These are phyloP conservation scores for Atkinsonella texensis DNA, from an alignment of 2,329 filamentous ascomycete genomes.

Conservation along the genomic window DNA sequence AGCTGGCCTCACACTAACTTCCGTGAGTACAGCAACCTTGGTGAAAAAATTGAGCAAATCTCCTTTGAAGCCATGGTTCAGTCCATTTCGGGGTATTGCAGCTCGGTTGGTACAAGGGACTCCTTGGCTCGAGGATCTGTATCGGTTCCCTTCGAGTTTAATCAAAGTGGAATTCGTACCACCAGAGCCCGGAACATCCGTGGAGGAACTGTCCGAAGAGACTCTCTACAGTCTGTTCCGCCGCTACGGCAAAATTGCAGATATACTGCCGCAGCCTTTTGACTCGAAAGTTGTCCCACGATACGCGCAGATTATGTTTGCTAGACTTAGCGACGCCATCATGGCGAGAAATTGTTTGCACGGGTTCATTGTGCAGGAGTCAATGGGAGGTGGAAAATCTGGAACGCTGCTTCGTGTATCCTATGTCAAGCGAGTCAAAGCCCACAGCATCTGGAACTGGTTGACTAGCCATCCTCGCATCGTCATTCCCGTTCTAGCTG, in stretches of 20 bases:
- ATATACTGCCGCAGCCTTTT: slow-evolving; percentile 70
- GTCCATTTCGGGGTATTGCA: slow-evolving; percentile 60
- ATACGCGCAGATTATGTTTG: slow-evolving; percentile 71
- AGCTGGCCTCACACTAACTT: neutral
- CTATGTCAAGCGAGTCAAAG: slow-evolving; percentile 69
- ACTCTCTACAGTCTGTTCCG: slow-evolving; percentile 78
- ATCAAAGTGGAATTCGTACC: slow-evolving; percentile 79
- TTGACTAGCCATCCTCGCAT: slow-evolving; percentile 75
- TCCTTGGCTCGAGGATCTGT: slow-evolving; percentile 90
- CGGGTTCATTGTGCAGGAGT: slow-evolving; percentile 60
- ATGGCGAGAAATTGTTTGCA: slow-evolving; percentile 92
- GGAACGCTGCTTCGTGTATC: slow-evolving; percentile 71
- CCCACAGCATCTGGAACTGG: slow-evolving; percentile 78
- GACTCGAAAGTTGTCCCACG: slow-evolving; percentile 78
- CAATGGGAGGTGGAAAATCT: slow-evolving; percentile 58
- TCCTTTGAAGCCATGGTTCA: slow-evolving; percentile 82
- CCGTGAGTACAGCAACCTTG: slow-evolving; percentile 33
- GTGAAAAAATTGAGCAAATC: slow-evolving; percentile 52
- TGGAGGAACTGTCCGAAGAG: slow-evolving; percentile 75
- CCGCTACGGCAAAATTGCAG: slow-evolving; percentile 77
- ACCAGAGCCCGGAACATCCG: slow-evolving; percentile 54
- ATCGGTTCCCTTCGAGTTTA: slow-evolving; percentile 63
- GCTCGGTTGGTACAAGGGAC: slow-evolving; percentile 66
- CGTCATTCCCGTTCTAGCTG: slow-evolving; percentile 71
- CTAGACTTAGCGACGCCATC: slow-evolving; percentile 59